Evolutionary conservation across 306 rosid genomes (phyloP).

Genomic region (Citrullus mucosospermus): DNA sequence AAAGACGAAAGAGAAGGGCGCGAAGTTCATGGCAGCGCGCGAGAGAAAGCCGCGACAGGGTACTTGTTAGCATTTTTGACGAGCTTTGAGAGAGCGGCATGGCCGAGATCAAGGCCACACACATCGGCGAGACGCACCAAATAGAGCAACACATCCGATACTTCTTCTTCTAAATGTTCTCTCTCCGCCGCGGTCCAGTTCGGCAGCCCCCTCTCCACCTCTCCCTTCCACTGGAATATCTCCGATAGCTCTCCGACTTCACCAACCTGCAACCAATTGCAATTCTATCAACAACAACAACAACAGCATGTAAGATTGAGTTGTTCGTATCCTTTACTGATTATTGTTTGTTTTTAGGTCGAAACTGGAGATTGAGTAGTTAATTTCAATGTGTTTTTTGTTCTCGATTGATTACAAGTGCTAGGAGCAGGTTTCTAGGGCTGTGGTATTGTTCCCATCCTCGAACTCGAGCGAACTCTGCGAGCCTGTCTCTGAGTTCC

Average conservation of each 20-base stretch:
- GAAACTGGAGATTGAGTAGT: not conserved
- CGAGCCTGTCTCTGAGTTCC: constrained; percentile 53
- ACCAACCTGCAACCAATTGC: constrained; percentile 36
- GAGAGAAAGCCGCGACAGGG: constrained; percentile 16
- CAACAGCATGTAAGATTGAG: not conserved
- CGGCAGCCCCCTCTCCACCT: constrained; percentile 68
- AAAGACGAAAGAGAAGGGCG: not conserved
- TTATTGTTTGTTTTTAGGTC: not conserved
- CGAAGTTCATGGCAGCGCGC: not conserved
- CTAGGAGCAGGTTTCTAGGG: constrained; percentile 73
- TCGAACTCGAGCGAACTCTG: constrained; percentile 59
- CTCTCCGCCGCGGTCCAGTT: constrained; percentile 60
- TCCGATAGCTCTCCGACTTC: constrained; percentile 52
- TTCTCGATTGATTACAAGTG: constrained; percentile 29
- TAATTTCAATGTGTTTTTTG: not conserved
- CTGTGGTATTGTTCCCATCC: constrained; percentile 80
- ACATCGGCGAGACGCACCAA: constrained; percentile 59
- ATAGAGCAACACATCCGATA: constrained; percentile 69
- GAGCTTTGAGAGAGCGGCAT: constrained; percentile 57
- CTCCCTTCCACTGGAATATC: constrained; percentile 59
- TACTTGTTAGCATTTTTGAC: constrained; percentile 58
- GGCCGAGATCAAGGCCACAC: constrained; percentile 68
- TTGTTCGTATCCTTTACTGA: not conserved
- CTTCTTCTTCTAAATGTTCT: constrained; percentile 66
- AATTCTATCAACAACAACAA: not conserved